Conservation (phyloP, 1,284 basidiomycete genomes). For the Phaffia rhodozyma region DNA sequence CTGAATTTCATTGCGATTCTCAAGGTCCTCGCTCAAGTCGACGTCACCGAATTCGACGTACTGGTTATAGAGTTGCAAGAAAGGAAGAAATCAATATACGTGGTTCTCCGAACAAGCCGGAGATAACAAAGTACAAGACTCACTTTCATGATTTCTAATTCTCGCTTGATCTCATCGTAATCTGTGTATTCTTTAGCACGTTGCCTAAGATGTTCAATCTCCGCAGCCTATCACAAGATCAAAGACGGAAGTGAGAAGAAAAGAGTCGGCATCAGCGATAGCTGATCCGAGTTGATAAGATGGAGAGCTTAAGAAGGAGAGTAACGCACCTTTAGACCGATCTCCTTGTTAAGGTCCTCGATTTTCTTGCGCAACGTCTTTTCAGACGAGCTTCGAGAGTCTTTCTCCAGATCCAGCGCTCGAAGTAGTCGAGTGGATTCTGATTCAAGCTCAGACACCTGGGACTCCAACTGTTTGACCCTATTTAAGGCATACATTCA, state of each 20-base stretch:
- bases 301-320: background rate
- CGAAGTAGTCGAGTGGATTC: constrained; percentile 59
- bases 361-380: constrained; percentile 42
- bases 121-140: constrained; percentile 17
- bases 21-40: constrained; percentile 53
- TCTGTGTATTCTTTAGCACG: constrained; percentile 63
- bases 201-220: constrained; percentile 54
- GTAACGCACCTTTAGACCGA: constrained; percentile 45
- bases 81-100: background rate
- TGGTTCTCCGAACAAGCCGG: background rate
- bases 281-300: too few species aligned
- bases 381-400: constrained; percentile 44
- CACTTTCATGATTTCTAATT: constrained; percentile 94
- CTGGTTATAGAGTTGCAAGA: constrained; percentile 37
- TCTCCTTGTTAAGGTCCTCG: constrained; percentile 52
- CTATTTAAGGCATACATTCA: constrained; percentile 33
- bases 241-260: background rate
- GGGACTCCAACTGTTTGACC: constrained; percentile 56
- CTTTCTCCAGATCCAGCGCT: constrained; percentile 58
- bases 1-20: constrained; percentile 41
- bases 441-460: constrained; percentile 56
- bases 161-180: constrained; percentile 92
- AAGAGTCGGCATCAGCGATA: background rate
- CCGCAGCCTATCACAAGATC: constrained; percentile 35
- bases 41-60: constrained; percentile 84